Conservation (phyloP, 768 basidiomycete genomes). For the Collybia sordida region DNA sequence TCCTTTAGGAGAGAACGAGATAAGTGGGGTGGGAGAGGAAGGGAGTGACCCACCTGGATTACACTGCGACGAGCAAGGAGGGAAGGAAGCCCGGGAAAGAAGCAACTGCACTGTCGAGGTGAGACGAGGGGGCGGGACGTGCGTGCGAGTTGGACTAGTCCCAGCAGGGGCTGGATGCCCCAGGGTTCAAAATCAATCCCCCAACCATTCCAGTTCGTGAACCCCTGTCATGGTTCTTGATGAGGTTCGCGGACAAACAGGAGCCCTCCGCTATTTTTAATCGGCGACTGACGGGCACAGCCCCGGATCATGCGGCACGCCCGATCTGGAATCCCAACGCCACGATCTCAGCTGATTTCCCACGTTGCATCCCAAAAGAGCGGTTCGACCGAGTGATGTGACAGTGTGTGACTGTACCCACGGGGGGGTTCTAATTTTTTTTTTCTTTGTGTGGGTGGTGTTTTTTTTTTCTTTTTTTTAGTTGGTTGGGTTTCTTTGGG, state of each 20-base stretch:
- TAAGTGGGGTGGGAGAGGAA: no score
- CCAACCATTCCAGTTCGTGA: no score
- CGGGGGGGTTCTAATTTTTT: no score
- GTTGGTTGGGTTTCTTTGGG: constrained; percentile 3
- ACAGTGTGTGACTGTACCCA: no score
- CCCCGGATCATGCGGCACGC: neutral
- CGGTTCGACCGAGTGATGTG: no score
- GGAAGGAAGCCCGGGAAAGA: neutral
- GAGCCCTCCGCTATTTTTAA: neutral
- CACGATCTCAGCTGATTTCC: constrained; percentile 7
- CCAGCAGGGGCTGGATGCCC: no score
- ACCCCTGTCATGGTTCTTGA: no score
- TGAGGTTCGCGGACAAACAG: neutral
- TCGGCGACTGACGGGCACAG: neutral
- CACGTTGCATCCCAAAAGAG: constrained; percentile 4
- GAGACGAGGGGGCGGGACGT: neutral
- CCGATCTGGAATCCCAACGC: constrained; percentile 1
- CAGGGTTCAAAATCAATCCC: no score
- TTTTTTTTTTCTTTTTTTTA: no score
- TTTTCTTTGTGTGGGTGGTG: no score
- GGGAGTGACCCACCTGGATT: neutral
- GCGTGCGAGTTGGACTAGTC: no score
- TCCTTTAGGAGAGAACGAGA: no score
- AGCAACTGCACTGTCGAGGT: neutral
- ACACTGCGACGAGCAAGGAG: neutral